Conservation (phyloP, 2,329 filamentous ascomycete species). For the Helotiales sp. region DNA sequence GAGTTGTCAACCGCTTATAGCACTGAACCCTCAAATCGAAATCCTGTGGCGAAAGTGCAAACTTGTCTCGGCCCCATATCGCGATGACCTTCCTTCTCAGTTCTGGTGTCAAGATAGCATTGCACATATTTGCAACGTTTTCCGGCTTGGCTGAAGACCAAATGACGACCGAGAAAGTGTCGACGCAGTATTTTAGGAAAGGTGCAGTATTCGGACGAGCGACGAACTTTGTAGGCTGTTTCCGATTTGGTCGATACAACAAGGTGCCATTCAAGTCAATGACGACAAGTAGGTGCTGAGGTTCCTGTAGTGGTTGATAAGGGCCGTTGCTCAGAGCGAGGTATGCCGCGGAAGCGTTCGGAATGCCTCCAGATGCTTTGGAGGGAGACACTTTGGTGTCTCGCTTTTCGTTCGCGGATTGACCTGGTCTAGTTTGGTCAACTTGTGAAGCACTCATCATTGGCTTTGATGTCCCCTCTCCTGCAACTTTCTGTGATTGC, state of each 20-base stretch:
- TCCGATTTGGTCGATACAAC: conserved; percentile 64
- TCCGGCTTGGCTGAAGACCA: conserved; percentile 83
- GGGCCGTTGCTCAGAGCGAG: conserved; percentile 51
- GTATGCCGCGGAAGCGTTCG: conserved; percentile 61
- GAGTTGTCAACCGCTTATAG: conserved; percentile 77
- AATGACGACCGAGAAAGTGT: conserved; percentile 76
- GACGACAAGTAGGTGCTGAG: conserved; percentile 73
- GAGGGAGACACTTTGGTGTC: conserved; percentile 24
- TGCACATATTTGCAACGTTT: conserved; percentile 71
- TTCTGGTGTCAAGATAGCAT: conserved; percentile 57
- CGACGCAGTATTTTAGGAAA: conserved; percentile 75
- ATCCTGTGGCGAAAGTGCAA: conserved; percentile 64
- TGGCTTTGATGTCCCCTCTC: too few relatives aligned
- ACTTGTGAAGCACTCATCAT: too few relatives aligned
- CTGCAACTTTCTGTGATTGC: too few relatives aligned
- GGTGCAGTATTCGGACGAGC: conserved; percentile 64
- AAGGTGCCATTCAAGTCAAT: conserved; percentile 94
- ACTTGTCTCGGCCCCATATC: conserved; percentile 75
- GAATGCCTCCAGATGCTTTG: conserved; percentile 42
- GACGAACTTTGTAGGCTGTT: conserved; percentile 54
- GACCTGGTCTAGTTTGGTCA: background rate
- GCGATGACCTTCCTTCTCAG: conserved; percentile 61
- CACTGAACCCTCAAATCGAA: conserved; percentile 75
- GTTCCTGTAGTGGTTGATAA: conserved; percentile 43
- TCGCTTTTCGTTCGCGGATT: background rate